Percentiles rank a stretch among this genome's conserved stretches.
Evolutionary conservation across 106 monocot species (phyloP).

Genomic region (Dendrobium officinale): DNA sequence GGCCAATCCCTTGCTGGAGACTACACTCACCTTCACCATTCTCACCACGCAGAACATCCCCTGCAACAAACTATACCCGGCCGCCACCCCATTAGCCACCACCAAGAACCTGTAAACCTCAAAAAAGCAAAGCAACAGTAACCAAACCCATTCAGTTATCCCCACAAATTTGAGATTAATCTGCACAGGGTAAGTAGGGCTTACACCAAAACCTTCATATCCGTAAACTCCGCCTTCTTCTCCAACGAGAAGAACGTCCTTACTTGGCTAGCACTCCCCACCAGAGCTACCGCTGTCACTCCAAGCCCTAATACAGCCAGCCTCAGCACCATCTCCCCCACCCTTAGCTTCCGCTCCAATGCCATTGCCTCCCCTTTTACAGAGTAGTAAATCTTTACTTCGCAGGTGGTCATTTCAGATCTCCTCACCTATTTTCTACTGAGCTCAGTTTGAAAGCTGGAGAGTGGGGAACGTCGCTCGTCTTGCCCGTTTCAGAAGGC

Average conservation of each 20-base stretch:
- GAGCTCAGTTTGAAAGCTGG: too few relatives aligned
- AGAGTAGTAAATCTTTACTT: conserved; percentile 11
- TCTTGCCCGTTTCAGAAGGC: too few relatives aligned
- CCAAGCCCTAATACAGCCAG: conserved; percentile 39
- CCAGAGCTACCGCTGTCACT: conserved; percentile 40
- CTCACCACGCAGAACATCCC: conserved; percentile 50
- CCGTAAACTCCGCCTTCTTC: conserved; percentile 80
- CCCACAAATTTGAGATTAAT: too few relatives aligned
- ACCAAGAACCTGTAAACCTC: conserved; percentile 58
- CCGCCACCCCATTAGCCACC: conserved; percentile 48
- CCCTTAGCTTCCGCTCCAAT: conserved; percentile 53
- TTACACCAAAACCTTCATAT: conserved; percentile 83
- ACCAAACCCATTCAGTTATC: background rate
- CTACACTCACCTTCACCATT: conserved; percentile 21
- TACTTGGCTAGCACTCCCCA: conserved; percentile 53
- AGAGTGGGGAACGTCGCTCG: too few relatives aligned
- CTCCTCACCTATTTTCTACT: too few relatives aligned
- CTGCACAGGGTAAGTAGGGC: background rate
- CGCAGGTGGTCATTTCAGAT: background rate
- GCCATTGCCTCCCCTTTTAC: conserved; percentile 28
- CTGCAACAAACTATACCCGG: conserved; percentile 76
- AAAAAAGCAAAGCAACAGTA: background rate
- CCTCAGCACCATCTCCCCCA: conserved; percentile 61
- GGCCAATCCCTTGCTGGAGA: too few relatives aligned
- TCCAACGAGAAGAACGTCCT: conserved; percentile 66